Percentiles rank a stretch among this genome's conserved stretches.
phyloP scores from a whole-genome alignment of 1,284 basidiomycete genomes.

The Puccinia novopanici region DNA sequence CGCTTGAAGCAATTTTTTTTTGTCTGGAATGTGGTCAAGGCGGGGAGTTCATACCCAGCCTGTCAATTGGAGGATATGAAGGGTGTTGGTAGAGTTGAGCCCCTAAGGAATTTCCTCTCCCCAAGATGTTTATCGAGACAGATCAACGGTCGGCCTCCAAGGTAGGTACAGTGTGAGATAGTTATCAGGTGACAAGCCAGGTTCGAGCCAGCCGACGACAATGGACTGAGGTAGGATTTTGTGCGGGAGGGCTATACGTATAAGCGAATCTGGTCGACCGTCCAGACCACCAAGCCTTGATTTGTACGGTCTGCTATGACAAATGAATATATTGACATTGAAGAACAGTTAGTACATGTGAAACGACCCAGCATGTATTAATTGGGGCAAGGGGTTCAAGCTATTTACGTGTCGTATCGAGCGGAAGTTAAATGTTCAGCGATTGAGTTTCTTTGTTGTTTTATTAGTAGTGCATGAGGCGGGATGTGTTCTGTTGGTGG shows the following conservation, averaged over 20 bases:
- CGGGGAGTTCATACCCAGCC: neutral
- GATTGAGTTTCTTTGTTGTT: too few relatives aligned
- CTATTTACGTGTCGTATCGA: conserved; percentile 8
- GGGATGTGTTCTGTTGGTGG: neutral
- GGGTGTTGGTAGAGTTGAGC: neutral
- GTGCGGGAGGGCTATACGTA: too few relatives aligned
- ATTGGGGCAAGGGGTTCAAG: neutral
- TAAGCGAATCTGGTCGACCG: too few relatives aligned
- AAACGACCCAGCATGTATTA: neutral
- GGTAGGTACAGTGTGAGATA: neutral
- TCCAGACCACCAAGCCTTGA: too few relatives aligned
- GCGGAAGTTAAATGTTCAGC: neutral
- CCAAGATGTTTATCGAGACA: conserved; percentile 10
- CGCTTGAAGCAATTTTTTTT: neutral
- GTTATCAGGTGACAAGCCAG: too few relatives aligned
- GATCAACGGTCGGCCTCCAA: neutral
- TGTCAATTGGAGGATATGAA: neutral
- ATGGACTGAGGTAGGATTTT: too few relatives aligned
- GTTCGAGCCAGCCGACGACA: too few relatives aligned
- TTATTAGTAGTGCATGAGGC: neutral
- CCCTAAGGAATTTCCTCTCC: neutral
- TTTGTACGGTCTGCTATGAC: neutral
- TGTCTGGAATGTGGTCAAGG: neutral
- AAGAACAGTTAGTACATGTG: neutral
- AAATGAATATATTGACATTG: neutral